Evolutionary conservation across 495 filamentous ascomycete species (phyloP).

Genomic region (Symbiotaphrina buchneri): DNA sequence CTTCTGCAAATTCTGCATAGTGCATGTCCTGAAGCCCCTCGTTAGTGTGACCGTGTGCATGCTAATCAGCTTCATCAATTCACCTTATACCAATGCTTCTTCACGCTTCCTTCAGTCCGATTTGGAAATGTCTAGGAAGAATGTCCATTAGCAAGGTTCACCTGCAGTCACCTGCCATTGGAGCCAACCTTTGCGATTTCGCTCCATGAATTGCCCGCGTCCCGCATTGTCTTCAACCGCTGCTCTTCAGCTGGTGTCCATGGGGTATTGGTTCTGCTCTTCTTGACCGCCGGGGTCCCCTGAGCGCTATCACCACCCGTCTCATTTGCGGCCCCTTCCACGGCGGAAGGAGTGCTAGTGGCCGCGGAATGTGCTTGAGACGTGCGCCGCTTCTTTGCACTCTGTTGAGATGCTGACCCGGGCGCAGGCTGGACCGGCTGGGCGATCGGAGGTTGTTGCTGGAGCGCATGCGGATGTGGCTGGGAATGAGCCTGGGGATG

Average conservation of each 20-base stretch:
- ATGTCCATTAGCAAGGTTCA: slow-evolving; percentile 11
- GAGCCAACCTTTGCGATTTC: slow-evolving; percentile 77
- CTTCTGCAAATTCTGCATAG: slow-evolving; percentile 95
- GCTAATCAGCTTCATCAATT: slow-evolving; percentile 5
- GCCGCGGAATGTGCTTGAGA: neutral
- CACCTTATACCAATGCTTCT: slow-evolving; percentile 99
- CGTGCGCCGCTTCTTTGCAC: slow-evolving; percentile 2
- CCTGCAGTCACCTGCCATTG: slow-evolving; percentile 1
- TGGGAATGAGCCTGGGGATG: neutral
- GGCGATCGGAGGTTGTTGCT: neutral
- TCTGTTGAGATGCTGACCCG: neutral
- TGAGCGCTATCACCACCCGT: slow-evolving; percentile 6
- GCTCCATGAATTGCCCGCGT: slow-evolving; percentile 82
- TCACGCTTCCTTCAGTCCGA: slow-evolving; percentile 89
- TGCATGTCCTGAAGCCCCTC: slow-evolving; percentile 61
- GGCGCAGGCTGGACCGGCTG: neutral
- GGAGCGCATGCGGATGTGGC: neutral
- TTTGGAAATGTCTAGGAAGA: slow-evolving; percentile 58
- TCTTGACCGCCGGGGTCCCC: slow-evolving; percentile 48
- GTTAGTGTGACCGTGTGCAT: slow-evolving; percentile 5
- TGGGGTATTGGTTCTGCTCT: slow-evolving; percentile 88
- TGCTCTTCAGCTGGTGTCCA: slow-evolving; percentile 94
- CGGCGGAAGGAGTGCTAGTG: neutral
- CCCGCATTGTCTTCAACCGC: slow-evolving; percentile 76
- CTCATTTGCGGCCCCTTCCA: neutral